A percentile compares a stretch with the other conserved stretches of the same genome.
Evolutionary conservation across 2,329 filamentous ascomycete species (phyloP).

Genomic region (Aureobasidium sp.): DNA sequence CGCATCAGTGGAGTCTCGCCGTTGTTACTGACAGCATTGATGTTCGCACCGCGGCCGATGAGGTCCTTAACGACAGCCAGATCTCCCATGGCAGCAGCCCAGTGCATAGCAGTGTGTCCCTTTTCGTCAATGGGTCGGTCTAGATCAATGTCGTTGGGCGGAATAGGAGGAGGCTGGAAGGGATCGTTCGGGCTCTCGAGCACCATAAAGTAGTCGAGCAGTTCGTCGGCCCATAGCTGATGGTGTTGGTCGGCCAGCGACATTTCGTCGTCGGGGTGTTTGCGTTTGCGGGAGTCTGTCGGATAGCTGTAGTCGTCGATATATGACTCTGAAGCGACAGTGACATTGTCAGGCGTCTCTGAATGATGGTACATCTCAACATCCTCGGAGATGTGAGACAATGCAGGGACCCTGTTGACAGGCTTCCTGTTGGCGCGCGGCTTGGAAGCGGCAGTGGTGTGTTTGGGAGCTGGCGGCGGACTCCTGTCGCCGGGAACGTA

Average conservation of each 20-base stretch:
- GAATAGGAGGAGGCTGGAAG: slow-evolving; percentile 60
- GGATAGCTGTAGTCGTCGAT: slow-evolving; percentile 68
- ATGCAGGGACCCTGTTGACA: slow-evolving; percentile 20
- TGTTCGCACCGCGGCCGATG: slow-evolving; percentile 67
- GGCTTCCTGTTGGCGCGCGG: slow-evolving; percentile 46
- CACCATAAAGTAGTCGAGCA: slow-evolving; percentile 93
- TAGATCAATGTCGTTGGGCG: slow-evolving; percentile 77
- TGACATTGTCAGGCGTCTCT: slow-evolving; percentile 75
- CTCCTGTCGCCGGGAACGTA: slow-evolving; percentile 76
- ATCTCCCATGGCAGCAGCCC: slow-evolving; percentile 96
- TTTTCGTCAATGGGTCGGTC: slow-evolving; percentile 92
- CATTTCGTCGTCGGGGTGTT: slow-evolving; percentile 55
- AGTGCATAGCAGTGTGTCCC: slow-evolving; percentile 86
- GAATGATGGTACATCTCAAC: slow-evolving; percentile 62
- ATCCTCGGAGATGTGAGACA: slow-evolving; percentile 45
- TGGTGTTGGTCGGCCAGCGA: slow-evolving; percentile 70
- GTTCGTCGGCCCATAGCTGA: slow-evolving; percentile 81
- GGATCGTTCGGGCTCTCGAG: slow-evolving; percentile 45
- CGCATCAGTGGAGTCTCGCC: slow-evolving; percentile 88
- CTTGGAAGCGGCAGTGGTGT: slow-evolving; percentile 65
- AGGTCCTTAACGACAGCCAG: slow-evolving; percentile 84
- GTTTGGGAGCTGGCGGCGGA: slow-evolving; percentile 87
- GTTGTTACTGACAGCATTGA: slow-evolving; percentile 55
- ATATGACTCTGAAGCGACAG: slow-evolving; percentile 74
- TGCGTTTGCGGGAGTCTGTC: slow-evolving; percentile 56